Base-by-base conservation (phyloP, 805 yeast species). In the Yamadazyma olivae region DNA sequence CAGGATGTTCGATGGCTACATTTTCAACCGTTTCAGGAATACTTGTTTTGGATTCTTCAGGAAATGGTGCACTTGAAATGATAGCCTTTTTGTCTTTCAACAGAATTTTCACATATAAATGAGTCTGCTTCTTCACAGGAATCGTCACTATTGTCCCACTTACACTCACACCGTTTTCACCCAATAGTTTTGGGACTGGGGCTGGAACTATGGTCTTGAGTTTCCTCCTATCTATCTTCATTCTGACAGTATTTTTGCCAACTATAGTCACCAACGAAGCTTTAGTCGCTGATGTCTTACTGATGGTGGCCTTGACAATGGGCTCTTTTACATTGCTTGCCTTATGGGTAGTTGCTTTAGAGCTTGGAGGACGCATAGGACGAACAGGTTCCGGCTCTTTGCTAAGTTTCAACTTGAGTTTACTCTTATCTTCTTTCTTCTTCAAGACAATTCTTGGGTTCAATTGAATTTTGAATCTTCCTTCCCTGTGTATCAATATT, bases 401-500 rank as follows among this genome's bases (percentile, higher is more conserved):
- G 10, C 15, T 27, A 8, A 31, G 10, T 18, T 39, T 40, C 27
- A 45, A 23, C 28, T 50, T 49, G 18, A 46, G 25, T 31, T 47
- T 44, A 3, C 42, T 32, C 21, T 41, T 40, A 5, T 28, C 24
- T 17, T 25, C 38, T 13, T 28, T 10, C 32, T 43, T 37, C 12
- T 24, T 26, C 33, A 45, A 17, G 10, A 39, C n/a, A 17, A 43
- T 19, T 25, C 41, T 44, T 0, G 64, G 50, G 1, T 67, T 63
- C 32, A 76, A 54, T 46, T 73, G 81, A 31, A 77, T 71, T 49
- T 70, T 74, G 43, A 77, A 68, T 38, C 79, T 53, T 2, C 80
- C 79, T 48, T 79, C 82, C 40, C 87, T 64, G 44, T 71, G 81
- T 14, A 88, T 60, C 5, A 74, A 64, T n/a, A 87, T 62, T 26